Base-by-base conservation (phyloP, 768 basidiomycete genomes). In the Suillus decipiens region DNA sequence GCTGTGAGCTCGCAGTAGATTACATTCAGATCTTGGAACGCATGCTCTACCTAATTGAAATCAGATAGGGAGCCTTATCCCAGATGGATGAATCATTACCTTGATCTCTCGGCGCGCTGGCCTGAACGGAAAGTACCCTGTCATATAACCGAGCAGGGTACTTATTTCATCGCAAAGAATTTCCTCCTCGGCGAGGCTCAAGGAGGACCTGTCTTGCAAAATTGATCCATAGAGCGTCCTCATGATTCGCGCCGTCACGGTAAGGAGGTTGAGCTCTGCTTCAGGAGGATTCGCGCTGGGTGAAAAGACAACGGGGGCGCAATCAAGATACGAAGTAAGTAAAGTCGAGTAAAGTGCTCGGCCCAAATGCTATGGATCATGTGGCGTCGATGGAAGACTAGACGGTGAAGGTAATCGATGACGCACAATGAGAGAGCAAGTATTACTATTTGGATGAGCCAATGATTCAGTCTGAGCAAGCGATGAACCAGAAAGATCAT, bases 241-340 rank as follows among this genome's bases (percentile, higher is more conserved):
- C 28, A 82, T 78, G 65, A 94, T 86, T 63, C 81, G 80, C 34
- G 80, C 79, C 6, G 89, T 81, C 1, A 83, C 81, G n/a, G 82
- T 63, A 17, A 93, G 76, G 61, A 88, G 78, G 63, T 85, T 82
- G 19, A 86, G 73, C 63, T 91, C 88, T 2, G 81, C 82, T 63
- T 88, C 87, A 14, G 84, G 73, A 2, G 87, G 84, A 36, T 70
- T 80, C n/a, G 76, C 76, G 66, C 82, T 83, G 0, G 92, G 89
- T 4, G 88, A 83, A 75, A 96, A 96, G 2, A 90, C 91, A 15
- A 84, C 72, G 2, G 96, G 93, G 5, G 93, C 93, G 66, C 86
- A 86, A 73, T 99, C 96, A 24, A 99, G 84, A 75, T 94, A 93
- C 1, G 91, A 88, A 24, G 93, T 88, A 2, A 94, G 78, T 12